Conservation (phyloP, 306 rosid genomes). For the Pterocarpus santalinus region DNA sequence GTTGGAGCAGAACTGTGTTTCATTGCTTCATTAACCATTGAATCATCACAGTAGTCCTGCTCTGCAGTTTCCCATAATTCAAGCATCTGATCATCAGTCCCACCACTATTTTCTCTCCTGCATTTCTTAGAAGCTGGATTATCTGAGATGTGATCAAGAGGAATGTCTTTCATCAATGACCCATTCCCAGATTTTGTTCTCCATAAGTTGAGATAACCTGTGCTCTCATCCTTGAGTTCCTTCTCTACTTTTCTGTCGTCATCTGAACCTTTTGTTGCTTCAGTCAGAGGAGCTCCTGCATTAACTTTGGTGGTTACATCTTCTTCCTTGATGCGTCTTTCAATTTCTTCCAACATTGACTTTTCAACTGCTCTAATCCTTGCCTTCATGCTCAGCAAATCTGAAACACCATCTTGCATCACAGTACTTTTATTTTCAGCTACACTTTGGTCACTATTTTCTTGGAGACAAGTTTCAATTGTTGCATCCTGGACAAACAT, state of each 20-base stretch:
- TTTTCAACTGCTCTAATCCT: conserved; percentile 70
- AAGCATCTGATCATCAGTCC: conserved; percentile 85
- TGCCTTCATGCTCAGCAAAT: conserved; percentile 70
- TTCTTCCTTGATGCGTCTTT: conserved; percentile 54
- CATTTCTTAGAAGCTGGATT: conserved; percentile 58
- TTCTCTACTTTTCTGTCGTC: conserved; percentile 51
- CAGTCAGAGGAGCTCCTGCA: conserved; percentile 38
- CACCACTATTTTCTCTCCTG: conserved; percentile 66
- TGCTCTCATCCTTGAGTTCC: conserved; percentile 44
- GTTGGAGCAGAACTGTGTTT: conserved; percentile 52
- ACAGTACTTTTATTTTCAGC: conserved; percentile 43
- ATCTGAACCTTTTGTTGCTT: conserved; percentile 38
- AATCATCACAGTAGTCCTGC: conserved; percentile 54
- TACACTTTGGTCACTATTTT: conserved; percentile 47
- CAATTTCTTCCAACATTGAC: conserved; percentile 66
- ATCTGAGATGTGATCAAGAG: conserved; percentile 85
- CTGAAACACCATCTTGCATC: conserved; percentile 63
- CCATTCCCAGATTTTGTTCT: conserved; percentile 64
- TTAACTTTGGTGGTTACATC: conserved; percentile 38
- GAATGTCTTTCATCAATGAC: conserved; percentile 86
- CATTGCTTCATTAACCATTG: conserved; percentile 42
- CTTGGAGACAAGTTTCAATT: conserved; percentile 49
- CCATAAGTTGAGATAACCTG: conserved; percentile 42
- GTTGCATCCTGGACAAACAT: conserved; percentile 62
- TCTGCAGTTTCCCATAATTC: conserved; percentile 91